A percentile compares a stretch with the other conserved stretches of the same genome.
These are phyloP conservation scores for Passalora sequoiae DNA, from an alignment of 2,329 filamentous ascomycete genomes.

Conservation along the genomic window DNA sequence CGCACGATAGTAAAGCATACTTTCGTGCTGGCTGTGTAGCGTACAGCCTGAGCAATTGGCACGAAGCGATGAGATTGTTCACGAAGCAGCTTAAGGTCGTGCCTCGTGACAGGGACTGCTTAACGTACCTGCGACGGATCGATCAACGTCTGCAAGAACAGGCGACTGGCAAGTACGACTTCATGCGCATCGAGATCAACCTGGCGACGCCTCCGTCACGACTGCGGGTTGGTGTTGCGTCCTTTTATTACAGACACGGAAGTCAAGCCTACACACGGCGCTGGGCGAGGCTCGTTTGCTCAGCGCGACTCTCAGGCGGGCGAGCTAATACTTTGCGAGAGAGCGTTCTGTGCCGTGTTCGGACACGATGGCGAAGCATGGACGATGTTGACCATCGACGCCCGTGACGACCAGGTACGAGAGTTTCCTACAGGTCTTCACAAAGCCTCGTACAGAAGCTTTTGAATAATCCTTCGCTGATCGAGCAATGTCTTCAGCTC, in stretches of 20 bases:
- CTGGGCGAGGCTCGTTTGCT: conserved; percentile 43
- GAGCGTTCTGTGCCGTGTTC: conserved; percentile 21
- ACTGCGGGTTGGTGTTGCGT: too few relatives aligned
- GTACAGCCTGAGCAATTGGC: conserved; percentile 20
- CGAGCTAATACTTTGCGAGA: conserved; percentile 40
- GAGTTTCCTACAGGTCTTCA: too few relatives aligned
- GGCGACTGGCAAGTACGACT: conserved; percentile 21
- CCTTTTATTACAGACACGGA: too few relatives aligned
- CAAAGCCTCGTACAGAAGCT: too few relatives aligned
- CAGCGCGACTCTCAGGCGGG: conserved; percentile 35
- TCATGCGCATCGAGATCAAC: conserved; percentile 13
- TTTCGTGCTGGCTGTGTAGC: conserved; percentile 22
- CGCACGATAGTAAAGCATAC: conserved; percentile 18
- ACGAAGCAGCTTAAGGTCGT: conserved; percentile 7
- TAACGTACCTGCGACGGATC: conserved; percentile 10
- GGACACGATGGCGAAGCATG: too few relatives aligned
- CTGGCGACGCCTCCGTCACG: conserved; percentile 24
- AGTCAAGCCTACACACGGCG: conserved; percentile 24
- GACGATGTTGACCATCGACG: too few relatives aligned
- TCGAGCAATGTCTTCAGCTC: too few relatives aligned
- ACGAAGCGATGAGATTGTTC: conserved; percentile 2
- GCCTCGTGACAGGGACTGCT: conserved; percentile 15
- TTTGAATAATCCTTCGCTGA: too few relatives aligned
- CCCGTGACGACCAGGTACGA: too few relatives aligned
- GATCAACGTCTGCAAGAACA: conserved; percentile 19